Percentiles rank a stretch among this genome's conserved stretches.
Evolutionary conservation across 1,284 basidiomycete species (phyloP).

Genomic region (Puccinia hordei): DNA sequence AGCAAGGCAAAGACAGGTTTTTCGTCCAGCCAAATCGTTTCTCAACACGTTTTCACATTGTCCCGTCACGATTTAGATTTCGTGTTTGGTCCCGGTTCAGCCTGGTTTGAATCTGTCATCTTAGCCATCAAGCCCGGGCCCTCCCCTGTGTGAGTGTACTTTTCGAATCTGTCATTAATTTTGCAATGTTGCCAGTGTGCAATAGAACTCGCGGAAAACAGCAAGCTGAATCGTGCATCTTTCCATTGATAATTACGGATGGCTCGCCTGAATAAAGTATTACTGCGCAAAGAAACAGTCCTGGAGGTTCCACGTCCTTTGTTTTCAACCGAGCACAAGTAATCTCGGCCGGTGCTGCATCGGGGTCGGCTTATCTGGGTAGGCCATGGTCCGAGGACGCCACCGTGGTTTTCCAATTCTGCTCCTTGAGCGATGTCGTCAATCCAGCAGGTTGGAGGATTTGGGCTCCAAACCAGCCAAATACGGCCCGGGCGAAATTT

Average conservation of each 20-base stretch:
- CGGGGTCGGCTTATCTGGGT: constrained; percentile 23
- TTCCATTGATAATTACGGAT: no score
- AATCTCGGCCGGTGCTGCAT: neutral
- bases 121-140: constrained; percentile 7
- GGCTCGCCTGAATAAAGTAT: constrained; percentile 1
- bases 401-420: constrained; percentile 13
- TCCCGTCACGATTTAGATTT: constrained; percentile 7
- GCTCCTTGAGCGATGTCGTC: constrained; percentile 28
- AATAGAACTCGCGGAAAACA: neutral
- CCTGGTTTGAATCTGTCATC: constrained; percentile 35
- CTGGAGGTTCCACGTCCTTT: neutral
- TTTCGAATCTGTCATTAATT: neutral
- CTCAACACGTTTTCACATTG: neutral
- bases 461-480: constrained; percentile 18
- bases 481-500: constrained; percentile 2
- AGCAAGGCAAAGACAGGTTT: neutral
- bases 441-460: constrained; percentile 27
- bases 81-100: constrained; percentile 27
- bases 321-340: constrained; percentile 27
- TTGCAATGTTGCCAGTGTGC: neutral
- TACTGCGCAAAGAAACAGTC: constrained; percentile 28
- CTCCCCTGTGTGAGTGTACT: neutral
- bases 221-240: constrained; percentile 1
- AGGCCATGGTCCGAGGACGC: constrained; percentile 34
- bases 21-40: neutral